Evolutionary conservation across 1,139 yeast species (phyloP), one percentile per base, ranked within the genome.

Genomic region (Scheffersomyces quercinus): DNA sequence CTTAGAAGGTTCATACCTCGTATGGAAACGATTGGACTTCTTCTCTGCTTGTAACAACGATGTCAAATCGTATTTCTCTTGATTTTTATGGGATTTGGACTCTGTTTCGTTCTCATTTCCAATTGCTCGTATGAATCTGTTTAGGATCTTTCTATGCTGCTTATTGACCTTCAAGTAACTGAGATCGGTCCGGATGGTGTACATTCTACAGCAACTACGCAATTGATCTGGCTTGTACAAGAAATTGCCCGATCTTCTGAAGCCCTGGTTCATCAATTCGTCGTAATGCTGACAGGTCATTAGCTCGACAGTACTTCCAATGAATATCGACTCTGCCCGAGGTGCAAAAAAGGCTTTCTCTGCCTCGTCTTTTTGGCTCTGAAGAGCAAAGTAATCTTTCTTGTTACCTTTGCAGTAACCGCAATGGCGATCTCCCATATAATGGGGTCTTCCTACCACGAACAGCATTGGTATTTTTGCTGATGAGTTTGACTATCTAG

Each of bases 141-240:
- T 86, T 4, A 88, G 60, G 4, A 77, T 74, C 50, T 83, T 82
- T 34, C 91, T 74, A 45, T 83, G 85, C 40, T 86, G 91, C 58
- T 88, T 88, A 28, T 73, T 65, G 10, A 85, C 62, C 39, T 71
- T 68, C 51, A 82, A 73, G 34, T 62, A 56, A 0, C 56, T 57
- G 30, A 77, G 64, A 34, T 69, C 73, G 0, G 96, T 82, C 41
- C 97, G 64, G 28, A 90, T 88, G 0, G 97, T 86, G 58, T 82
- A 88, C 59, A 83, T 75, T n/a, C 93, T 75, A 56, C 98, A 91
- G 58, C 98, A 91, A 35, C 81, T 80, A 30, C 89, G 63, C 29
- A 85, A 59, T 48, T 82, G 64, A 60, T 91, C 96, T 0, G 88
- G 83, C 56, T 84, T 85, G 59, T 90, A 90, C 5, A 88, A 54